These are phyloP conservation scores for Diaporthe velutina DNA, from an alignment of 2,329 filamentous ascomycete genomes.

Conservation along the genomic window DNA sequence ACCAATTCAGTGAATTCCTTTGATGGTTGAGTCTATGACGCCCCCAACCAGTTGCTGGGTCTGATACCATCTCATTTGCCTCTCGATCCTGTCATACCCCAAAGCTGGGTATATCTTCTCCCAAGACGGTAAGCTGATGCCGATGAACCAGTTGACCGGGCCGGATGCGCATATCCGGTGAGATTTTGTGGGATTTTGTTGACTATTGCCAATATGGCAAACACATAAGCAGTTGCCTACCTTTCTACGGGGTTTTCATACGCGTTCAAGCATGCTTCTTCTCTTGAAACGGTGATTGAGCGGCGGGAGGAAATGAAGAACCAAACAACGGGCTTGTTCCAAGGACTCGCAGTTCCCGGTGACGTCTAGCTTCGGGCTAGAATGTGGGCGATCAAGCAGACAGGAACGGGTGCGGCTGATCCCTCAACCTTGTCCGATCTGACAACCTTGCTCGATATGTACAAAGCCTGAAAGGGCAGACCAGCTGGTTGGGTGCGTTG, in stretches of 20 bases:
- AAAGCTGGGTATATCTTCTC: background rate
- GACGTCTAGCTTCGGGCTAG: slow-evolving; percentile 13
- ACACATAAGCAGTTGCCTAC: background rate
- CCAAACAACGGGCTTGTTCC: background rate
- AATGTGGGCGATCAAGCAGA: background rate
- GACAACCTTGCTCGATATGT: slow-evolving; percentile 6
- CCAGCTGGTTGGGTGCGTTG: background rate
- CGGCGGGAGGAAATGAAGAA: slow-evolving; percentile 11
- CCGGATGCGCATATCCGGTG: background rate
- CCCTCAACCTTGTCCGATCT: background rate
- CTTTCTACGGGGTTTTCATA: background rate
- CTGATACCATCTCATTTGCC: background rate
- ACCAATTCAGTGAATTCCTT: background rate
- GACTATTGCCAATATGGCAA: slow-evolving; percentile 28
- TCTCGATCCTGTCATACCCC: slow-evolving; percentile 13
- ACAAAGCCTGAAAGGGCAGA: background rate
- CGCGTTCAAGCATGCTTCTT: slow-evolving; percentile 9
- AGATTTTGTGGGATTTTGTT: background rate
- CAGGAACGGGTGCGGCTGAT: slow-evolving; percentile 26
- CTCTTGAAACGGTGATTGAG: slow-evolving; percentile 12
- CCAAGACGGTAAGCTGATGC: slow-evolving; percentile 1
- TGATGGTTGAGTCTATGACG: background rate
- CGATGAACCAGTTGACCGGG: background rate
- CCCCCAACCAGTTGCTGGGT: background rate
- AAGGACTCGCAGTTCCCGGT: background rate